Evolutionary conservation across 2,329 filamentous ascomycete genomes (phyloP).

Genomic region (Fusarium xyrophilum): DNA sequence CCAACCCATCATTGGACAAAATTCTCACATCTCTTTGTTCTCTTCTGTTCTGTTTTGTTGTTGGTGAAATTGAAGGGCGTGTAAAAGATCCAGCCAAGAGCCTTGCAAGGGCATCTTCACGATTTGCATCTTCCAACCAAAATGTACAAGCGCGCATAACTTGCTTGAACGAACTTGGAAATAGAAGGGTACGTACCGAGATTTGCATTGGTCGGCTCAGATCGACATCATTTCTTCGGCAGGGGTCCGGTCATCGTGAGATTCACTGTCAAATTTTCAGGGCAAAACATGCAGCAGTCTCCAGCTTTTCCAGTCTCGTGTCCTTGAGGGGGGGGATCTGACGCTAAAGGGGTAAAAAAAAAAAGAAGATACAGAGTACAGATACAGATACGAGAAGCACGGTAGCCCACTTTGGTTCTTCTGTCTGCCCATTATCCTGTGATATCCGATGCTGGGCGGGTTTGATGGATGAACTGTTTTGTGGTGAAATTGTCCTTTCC

Average conservation of each 20-base stretch:
- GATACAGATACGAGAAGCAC: neutral
- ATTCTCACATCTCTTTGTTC: neutral
- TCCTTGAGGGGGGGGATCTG: conserved; percentile 5
- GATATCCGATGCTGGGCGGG: conserved; percentile 24
- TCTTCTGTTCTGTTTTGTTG: neutral
- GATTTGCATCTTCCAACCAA: conserved; percentile 7
- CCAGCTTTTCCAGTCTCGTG: conserved; percentile 5
- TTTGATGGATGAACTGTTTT: conserved; percentile 15
- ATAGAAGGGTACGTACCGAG: conserved; percentile 3
- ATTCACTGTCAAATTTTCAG: neutral
- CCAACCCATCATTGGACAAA: neutral
- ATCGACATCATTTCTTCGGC: conserved; percentile 40
- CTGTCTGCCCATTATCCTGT: conserved; percentile 16
- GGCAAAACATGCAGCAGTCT: conserved; percentile 13
- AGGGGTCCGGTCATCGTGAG: conserved; percentile 32
- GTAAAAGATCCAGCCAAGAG: conserved; percentile 17
- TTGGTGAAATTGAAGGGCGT: conserved; percentile 13
- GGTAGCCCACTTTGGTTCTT: neutral
- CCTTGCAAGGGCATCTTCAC: conserved; percentile 2
- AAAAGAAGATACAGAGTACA: neutral
- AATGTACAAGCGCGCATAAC: conserved; percentile 14
- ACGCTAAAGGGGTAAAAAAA: conserved; percentile 2
- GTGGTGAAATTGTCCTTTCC: neutral
- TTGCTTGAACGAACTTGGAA: neutral
- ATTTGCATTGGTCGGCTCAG: conserved; percentile 27